These are phyloP conservation scores for Aspergillus floridensis DNA, from an alignment of 2,329 filamentous ascomycete species.

Conservation along the genomic window DNA sequence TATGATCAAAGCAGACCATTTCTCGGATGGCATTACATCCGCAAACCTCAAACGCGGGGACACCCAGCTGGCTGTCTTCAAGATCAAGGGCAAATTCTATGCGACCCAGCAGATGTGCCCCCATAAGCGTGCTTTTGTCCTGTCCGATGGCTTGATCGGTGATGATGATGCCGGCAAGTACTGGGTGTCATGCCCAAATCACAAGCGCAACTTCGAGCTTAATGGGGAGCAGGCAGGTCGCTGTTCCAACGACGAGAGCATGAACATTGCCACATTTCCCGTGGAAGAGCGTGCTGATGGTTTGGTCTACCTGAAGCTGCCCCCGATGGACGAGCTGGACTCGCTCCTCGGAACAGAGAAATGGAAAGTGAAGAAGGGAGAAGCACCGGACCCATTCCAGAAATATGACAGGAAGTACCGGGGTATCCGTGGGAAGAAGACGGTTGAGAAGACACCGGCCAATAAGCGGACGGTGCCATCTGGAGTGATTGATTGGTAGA, in stretches of 20 bases:
- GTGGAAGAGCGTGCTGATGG: conserved; percentile 73
- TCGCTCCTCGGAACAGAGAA: conserved; percentile 70
- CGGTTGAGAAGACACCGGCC: conserved; percentile 22
- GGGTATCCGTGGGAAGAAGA: conserved; percentile 55
- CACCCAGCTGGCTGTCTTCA: conserved; percentile 85
- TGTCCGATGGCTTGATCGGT: conserved; percentile 80
- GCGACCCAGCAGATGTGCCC: conserved; percentile 94
- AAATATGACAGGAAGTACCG: conserved; percentile 57
- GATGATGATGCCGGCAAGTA: conserved; percentile 59
- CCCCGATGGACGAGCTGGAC: conserved; percentile 77
- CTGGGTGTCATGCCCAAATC: conserved; percentile 84
- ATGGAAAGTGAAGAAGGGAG: conserved; percentile 75
- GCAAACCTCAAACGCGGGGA: conserved; percentile 81
- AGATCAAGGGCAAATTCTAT: conserved; percentile 75
- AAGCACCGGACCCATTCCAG: conserved; percentile 57
- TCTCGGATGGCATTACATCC: conserved; percentile 63
- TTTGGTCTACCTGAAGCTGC: conserved; percentile 75
- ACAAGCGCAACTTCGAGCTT: conserved; percentile 87
- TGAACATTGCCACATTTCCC: conserved; percentile 80
- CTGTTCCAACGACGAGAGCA: conserved; percentile 69
- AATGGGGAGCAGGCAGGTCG: conserved; percentile 62
- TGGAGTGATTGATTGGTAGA: conserved; percentile 37
- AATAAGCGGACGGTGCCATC: conserved; percentile 16
- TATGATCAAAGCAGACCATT: conserved; percentile 67
- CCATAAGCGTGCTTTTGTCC: conserved; percentile 85